Evolutionary conservation across 139 green algal species (phyloP), one percentile per base, ranked within the genome.

Genomic region (Picochlorum sp.): DNA sequence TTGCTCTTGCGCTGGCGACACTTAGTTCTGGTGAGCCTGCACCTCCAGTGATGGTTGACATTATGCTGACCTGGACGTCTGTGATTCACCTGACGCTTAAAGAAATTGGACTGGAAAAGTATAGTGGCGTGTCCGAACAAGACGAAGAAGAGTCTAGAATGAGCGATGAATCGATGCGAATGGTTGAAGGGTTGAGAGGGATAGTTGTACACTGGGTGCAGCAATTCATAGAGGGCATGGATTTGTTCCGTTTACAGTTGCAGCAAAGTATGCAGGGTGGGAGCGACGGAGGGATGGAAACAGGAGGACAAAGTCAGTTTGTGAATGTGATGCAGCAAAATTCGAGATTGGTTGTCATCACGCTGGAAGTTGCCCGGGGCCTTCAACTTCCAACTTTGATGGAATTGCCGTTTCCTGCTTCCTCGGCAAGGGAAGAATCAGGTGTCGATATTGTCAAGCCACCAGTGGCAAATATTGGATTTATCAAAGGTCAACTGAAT

Each of bases 251-350:
- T 6, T 59, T 78, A 40, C 55, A 74, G 55, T 57, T 78, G 47
- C 40, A 69, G 50, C 70, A 78, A 50, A 77, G 61, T 44, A 57
- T 78, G 61, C 50, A 56, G 29, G 29, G 20, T 0, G 52, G 52
- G 13, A 62, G 41, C 41, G 22, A 47, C 45, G n/a, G 55, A 36
- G n/a, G 45, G 47, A 1, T 58, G 56, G 64, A 68, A 20, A 41
- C 37, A 2, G 28, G 22, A 28, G 66, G 65, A 0, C 9, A n/a
- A 4, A 63, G 50, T 0, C 65, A 57, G 2, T 49, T 58, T 10
- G 33, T 73, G 1, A 30, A 24, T 7, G 56, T 75, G 31, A 52
- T 86, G 79, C 79, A 86, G 63, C 78, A 87, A 35, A 89, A 89
- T 79, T 82, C 70, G 2, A 74, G 73, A 0, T 74, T 89, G 8